phyloP scores from a whole-genome alignment of 108 stramenopile genomes.

The Cylindrotheca fusiformis region DNA sequence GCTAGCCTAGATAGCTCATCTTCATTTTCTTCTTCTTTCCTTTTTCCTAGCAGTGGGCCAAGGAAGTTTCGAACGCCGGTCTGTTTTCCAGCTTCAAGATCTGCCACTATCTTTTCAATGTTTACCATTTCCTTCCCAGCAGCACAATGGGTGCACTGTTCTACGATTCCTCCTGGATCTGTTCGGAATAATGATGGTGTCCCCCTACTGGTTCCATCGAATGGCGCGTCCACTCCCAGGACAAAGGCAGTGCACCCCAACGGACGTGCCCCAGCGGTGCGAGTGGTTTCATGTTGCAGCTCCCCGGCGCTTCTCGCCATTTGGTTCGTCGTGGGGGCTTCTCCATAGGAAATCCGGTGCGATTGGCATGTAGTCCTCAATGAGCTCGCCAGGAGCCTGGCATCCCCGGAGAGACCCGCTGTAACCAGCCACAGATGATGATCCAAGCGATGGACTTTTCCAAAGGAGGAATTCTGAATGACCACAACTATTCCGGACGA shows the following conservation, averaged over 20 bases:
- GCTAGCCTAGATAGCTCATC: neutral
- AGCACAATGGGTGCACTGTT: neutral
- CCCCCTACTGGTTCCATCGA: constrained; percentile 13
- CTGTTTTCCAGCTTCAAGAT: constrained; percentile 8
- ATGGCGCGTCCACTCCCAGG: constrained; percentile 46
- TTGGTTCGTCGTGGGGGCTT: constrained; percentile 53
- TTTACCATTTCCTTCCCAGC: constrained; percentile 5
- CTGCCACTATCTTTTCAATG: neutral
- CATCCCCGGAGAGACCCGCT: constrained; percentile 72
- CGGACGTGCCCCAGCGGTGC: constrained; percentile 65
- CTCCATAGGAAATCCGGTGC: constrained; percentile 48
- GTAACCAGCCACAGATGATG: constrained; percentile 45
- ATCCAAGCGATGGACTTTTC: constrained; percentile 48
- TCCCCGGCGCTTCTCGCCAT: constrained; percentile 51
- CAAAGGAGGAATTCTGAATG: constrained; percentile 32
- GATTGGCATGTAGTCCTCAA: constrained; percentile 43
- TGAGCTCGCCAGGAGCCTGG: constrained; percentile 47
- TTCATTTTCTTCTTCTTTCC: neutral
- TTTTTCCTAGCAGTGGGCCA: no score
- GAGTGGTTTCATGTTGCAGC: constrained; percentile 59
- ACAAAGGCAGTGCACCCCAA: constrained; percentile 70
- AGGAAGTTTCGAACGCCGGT: neutral
- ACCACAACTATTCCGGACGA: constrained; percentile 8
- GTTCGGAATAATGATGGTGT: constrained; percentile 48
- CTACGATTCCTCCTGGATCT: constrained; percentile 56